Evolutionary conservation across 1,139 yeast species (phyloP).

Genomic region (Hyphopichia khmerensis): DNA sequence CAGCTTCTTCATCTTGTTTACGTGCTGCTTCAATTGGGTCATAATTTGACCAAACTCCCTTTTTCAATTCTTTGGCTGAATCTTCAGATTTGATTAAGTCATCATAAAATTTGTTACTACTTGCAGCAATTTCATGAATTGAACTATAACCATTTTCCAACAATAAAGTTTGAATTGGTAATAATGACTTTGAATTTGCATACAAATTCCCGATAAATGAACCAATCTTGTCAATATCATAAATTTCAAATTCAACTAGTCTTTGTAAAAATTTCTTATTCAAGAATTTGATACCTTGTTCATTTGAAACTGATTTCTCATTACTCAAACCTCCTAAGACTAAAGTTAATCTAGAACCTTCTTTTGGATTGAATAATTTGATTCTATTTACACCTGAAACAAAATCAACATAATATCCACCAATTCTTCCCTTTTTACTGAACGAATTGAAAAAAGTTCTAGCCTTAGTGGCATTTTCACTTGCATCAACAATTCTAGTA

Average conservation of each 20-base stretch:
- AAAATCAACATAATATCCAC: slow-evolving; percentile 64
- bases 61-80: slow-evolving; percentile 50
- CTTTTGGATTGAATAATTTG: slow-evolving; percentile 67
- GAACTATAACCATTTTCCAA: slow-evolving; percentile 65
- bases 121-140: slow-evolving; percentile 65
- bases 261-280: slow-evolving; percentile 64
- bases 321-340: slow-evolving; percentile 75
- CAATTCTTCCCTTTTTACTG: slow-evolving; percentile 61
- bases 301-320: slow-evolving; percentile 43
- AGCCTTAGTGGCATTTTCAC: slow-evolving; percentile 71
- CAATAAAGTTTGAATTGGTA: slow-evolving; percentile 63
- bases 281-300: slow-evolving; percentile 56
- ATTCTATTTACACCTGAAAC: slow-evolving; percentile 68
- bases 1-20: slow-evolving; percentile 19
- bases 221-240: slow-evolving; percentile 74
- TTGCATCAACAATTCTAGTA: slow-evolving; percentile 73
- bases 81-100: slow-evolving; percentile 64
- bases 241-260: slow-evolving; percentile 67
- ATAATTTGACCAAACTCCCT: slow-evolving; percentile 69
- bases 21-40: slow-evolving; percentile 34
- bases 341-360: slow-evolving; percentile 65
- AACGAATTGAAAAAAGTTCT: slow-evolving; percentile 71
- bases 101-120: slow-evolving; percentile 52
- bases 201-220: slow-evolving; percentile 76
- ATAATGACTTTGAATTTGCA: slow-evolving; percentile 45